Conservation (phyloP, 768 basidiomycete species). For the Tricholoma matsutake region DNA sequence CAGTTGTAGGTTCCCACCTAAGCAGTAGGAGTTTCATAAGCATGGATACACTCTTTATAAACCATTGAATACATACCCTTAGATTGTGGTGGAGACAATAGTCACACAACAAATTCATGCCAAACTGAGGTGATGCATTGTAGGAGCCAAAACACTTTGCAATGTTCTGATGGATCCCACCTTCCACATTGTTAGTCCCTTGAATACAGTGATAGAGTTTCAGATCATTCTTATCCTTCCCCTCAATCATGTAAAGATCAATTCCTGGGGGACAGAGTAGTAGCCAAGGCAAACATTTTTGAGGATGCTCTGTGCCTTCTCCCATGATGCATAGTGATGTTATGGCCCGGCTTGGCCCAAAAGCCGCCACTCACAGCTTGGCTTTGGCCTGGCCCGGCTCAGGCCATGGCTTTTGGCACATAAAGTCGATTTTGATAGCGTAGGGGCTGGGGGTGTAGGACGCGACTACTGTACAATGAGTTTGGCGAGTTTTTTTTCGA, state of each 20-base stretch:
- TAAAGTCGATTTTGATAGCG: too few species aligned
- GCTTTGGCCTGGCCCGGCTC: too few species aligned
- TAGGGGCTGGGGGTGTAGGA: too few species aligned
- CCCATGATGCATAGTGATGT: not conserved
- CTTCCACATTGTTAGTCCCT: conserved; percentile 22
- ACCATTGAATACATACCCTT: conserved; percentile 7
- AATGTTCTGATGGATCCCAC: conserved; percentile 18
- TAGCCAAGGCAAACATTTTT: conserved; percentile 17
- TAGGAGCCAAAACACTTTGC: conserved; percentile 9
- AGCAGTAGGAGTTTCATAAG: too few species aligned
- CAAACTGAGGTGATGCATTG: conserved; percentile 9
- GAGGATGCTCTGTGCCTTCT: not conserved
- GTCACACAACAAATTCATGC: conserved; percentile 10
- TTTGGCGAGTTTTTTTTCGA: too few species aligned
- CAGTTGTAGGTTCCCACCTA: too few species aligned
- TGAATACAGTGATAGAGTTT: conserved; percentile 13
- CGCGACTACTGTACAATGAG: too few species aligned
- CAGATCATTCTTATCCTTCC: conserved; percentile 14
- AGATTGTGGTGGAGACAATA: conserved; percentile 11
- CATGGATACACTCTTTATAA: too few species aligned
- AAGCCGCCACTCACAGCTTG: too few species aligned
- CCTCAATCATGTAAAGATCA: conserved; percentile 4
- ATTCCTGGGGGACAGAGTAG: conserved; percentile 19
- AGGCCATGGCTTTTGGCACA: too few species aligned
- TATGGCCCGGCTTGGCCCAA: too few species aligned